Evolutionary conservation across 768 basidiomycete species (phyloP).

Genomic region (Pulveroboletus frians): DNA sequence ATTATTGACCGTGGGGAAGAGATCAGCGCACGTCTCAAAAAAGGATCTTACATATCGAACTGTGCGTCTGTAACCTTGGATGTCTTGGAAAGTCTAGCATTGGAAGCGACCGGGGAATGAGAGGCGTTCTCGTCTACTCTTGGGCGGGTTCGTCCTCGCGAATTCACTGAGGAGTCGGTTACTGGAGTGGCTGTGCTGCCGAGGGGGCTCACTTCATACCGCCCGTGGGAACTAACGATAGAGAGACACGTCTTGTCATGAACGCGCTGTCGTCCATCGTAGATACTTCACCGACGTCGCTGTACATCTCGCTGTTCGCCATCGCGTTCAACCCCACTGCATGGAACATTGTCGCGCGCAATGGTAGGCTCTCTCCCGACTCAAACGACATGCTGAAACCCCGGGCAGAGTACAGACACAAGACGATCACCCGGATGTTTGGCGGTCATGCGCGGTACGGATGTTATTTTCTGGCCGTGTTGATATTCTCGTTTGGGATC

Average conservation of each 20-base stretch:
- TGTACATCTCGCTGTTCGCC: conserved; percentile 59
- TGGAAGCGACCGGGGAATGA: too few species aligned
- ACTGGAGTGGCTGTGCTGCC: too few species aligned
- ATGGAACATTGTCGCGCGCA: conserved; percentile 94
- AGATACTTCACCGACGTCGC: conserved; percentile 59
- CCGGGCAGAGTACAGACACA: conserved; percentile 67
- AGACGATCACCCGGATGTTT: conserved; percentile 80
- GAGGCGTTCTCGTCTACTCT: too few species aligned
- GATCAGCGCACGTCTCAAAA: too few species aligned
- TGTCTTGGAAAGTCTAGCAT: too few species aligned
- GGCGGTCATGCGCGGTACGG: conserved; percentile 69
- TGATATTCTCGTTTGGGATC: conserved; percentile 84
- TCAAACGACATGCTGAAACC: neutral
- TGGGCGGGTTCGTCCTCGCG: too few species aligned
- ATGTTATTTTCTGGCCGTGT: conserved; percentile 80
- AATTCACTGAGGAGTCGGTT: too few species aligned
- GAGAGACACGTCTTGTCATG: conserved; percentile 6
- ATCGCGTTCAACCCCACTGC: conserved; percentile 90
- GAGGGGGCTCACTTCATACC: too few species aligned
- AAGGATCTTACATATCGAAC: too few species aligned
- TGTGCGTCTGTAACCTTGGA: too few species aligned
- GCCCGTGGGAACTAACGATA: conserved; percentile 11
- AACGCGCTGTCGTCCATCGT: conserved; percentile 35
- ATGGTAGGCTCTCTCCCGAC: conserved; percentile 49
- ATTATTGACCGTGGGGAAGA: neutral